phyloP scores from a whole-genome alignment of 139 green algal species.

The Dunaliella primolecta region DNA sequence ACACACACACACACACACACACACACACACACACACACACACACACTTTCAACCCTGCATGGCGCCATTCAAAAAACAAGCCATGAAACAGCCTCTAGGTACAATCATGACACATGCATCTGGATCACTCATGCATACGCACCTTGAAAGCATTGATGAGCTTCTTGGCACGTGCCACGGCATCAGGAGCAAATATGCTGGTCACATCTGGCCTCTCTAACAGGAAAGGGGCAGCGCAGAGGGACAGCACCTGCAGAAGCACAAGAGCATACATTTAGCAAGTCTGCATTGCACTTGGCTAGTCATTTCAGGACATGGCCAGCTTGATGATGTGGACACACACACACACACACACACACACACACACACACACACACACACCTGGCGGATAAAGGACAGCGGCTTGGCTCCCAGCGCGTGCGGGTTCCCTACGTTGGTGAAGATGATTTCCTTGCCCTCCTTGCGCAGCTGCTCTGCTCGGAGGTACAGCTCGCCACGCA shows the following conservation, averaged over 20 bases:
- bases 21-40: conserved; percentile 7
- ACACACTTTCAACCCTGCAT: neutral
- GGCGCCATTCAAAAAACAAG: neutral
- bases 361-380: too few relatives aligned
- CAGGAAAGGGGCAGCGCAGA: conserved; percentile 78
- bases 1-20: neutral
- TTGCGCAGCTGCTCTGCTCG: conserved; percentile 77
- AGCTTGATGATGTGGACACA: neutral
- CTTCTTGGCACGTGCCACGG: conserved; percentile 66
- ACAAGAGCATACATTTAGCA: too few relatives aligned
- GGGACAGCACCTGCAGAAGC: conserved; percentile 77
- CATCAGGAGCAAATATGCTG: conserved; percentile 72
- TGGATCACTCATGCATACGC: too few relatives aligned
- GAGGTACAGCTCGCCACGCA: conserved; percentile 90
- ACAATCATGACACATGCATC: conserved; percentile 10
- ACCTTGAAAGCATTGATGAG: conserved; percentile 56
- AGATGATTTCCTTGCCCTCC: conserved; percentile 87
- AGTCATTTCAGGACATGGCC: too few relatives aligned
- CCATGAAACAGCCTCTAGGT: neutral
- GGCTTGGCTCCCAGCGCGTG: conserved; percentile 87
- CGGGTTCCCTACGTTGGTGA: conserved; percentile 96
- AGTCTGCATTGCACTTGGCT: too few relatives aligned
- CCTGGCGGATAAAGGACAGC: conserved; percentile 84
- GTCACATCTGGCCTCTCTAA: conserved; percentile 57
- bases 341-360: neutral